Percentiles rank a stretch among this genome's conserved stretches.
Conservation (phyloP, 306 rosid genomes). For the Prunus persica region DNA sequence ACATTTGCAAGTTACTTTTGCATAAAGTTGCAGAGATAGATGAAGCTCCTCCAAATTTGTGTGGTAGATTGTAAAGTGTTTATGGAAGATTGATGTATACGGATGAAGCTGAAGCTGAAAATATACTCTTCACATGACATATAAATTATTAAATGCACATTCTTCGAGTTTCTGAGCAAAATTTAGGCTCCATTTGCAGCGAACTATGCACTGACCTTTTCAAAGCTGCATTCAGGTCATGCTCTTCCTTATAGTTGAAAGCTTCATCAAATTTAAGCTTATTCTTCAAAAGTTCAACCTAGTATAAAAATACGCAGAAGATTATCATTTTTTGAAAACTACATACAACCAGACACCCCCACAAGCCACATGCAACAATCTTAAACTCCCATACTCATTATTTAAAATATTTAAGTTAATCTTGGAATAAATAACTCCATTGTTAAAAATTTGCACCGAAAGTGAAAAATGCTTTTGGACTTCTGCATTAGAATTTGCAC, state of each 20-base stretch:
- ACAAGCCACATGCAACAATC: background rate
- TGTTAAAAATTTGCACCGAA: background rate
- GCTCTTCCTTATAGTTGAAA: constrained; percentile 66
- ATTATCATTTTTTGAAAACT: background rate
- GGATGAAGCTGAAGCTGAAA: background rate
- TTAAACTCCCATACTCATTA: background rate
- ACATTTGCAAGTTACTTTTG: background rate
- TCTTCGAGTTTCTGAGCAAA: background rate
- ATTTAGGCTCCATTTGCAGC: background rate
- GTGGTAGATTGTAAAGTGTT: background rate
- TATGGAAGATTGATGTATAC: background rate
- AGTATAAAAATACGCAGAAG: background rate
- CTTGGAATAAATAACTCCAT: background rate
- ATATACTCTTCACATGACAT: background rate
- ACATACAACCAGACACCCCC: background rate
- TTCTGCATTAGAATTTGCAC: background rate
- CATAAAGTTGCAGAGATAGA: background rate
- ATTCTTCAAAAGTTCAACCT: constrained; percentile 48
- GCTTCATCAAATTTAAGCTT: constrained; percentile 51
- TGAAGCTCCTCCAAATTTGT: background rate
- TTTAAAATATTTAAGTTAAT: background rate
- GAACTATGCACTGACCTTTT: constrained; percentile 33
- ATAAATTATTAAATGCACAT: background rate
- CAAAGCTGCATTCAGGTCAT: constrained; percentile 43
- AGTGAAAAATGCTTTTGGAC: background rate